Conservation (phyloP, 1,139 yeast species). For the Wickerhamiella infanticola region DNA sequence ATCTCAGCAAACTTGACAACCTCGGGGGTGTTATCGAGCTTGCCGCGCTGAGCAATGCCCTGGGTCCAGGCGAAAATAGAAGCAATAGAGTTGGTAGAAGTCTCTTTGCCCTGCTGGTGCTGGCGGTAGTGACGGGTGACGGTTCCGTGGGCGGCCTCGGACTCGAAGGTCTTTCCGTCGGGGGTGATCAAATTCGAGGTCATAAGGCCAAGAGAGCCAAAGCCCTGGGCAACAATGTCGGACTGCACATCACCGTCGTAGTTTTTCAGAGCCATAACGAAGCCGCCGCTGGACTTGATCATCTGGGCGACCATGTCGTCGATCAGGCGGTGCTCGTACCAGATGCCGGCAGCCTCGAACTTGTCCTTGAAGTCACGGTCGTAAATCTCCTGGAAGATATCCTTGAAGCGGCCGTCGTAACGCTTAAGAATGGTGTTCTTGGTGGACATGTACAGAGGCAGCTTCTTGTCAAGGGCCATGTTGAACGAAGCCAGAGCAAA, state of each 20-base stretch:
- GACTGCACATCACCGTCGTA: slow-evolving; percentile 97
- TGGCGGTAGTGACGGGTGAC: slow-evolving; percentile 93
- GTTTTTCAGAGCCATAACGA: slow-evolving; percentile 86
- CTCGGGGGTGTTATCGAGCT: slow-evolving; percentile 69
- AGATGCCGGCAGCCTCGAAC: slow-evolving; percentile 65
- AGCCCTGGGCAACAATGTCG: slow-evolving; percentile 95
- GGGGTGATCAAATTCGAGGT: slow-evolving; percentile 88
- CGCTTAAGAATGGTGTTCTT: slow-evolving; percentile 87
- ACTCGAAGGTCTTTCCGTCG: slow-evolving; percentile 88
- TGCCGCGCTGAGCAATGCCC: slow-evolving; percentile 84
- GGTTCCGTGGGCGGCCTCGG: slow-evolving; percentile 97
- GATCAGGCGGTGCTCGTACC: slow-evolving; percentile 92
- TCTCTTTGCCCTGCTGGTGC: slow-evolving; percentile 89
- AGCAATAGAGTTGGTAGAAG: slow-evolving; percentile 98
- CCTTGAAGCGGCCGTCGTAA: slow-evolving; percentile 92
- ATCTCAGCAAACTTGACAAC: slow-evolving; percentile 63
- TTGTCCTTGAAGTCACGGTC: slow-evolving; percentile 49
- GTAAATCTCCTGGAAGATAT: slow-evolving; percentile 71
- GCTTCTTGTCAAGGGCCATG: slow-evolving; percentile 60
- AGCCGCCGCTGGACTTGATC: slow-evolving; percentile 92
- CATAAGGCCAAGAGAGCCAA: slow-evolving; percentile 92
- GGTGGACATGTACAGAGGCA: slow-evolving; percentile 75
- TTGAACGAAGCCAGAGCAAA: slow-evolving; percentile 89
- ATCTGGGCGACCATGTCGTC: slow-evolving; percentile 99
- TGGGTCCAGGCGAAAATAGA: slow-evolving; percentile 95